phyloP scores from a whole-genome alignment of 805 yeast genomes.

The Wickerhamiella australiensis region DNA sequence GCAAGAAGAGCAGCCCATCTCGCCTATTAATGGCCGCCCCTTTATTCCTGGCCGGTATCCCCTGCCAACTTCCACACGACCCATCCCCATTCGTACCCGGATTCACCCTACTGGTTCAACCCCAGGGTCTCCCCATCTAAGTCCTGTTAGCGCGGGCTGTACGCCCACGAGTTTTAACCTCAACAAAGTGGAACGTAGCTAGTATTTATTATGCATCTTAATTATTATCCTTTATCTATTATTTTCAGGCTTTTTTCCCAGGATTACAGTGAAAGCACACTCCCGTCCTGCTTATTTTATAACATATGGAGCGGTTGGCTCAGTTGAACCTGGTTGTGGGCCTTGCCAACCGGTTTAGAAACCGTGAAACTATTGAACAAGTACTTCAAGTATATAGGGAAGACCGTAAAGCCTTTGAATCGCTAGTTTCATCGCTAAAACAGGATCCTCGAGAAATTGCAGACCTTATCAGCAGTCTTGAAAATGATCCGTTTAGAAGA shows the following conservation, averaged over 20 bases:
- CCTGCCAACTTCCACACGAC: neutral
- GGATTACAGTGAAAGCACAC: too few relatives aligned
- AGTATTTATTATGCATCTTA: neutral
- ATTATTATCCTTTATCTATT: neutral
- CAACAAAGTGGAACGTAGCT: constrained; percentile 1
- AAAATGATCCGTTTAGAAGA: neutral
- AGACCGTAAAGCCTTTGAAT: neutral
- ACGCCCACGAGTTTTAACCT: constrained; percentile 8
- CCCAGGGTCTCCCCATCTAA: constrained; percentile 10
- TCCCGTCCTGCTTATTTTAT: neutral
- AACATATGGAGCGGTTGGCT: neutral
- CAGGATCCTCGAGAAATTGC: neutral
- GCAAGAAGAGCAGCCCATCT: constrained; percentile 3
- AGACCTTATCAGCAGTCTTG: neutral
- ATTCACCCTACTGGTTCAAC: constrained; percentile 5
- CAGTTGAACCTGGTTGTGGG: neutral
- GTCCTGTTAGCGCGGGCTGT: constrained; percentile 9
- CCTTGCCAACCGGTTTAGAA: neutral
- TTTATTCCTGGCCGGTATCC: constrained; percentile 5
- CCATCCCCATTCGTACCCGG: constrained; percentile 7
- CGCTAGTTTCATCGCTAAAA: neutral
- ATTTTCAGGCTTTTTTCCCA: neutral
- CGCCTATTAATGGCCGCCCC: neutral
- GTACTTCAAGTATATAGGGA: neutral
- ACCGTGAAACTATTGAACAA: neutral